phyloP scores from a whole-genome alignment of 441 rosid genomes.

The Syzygium malaccense region DNA sequence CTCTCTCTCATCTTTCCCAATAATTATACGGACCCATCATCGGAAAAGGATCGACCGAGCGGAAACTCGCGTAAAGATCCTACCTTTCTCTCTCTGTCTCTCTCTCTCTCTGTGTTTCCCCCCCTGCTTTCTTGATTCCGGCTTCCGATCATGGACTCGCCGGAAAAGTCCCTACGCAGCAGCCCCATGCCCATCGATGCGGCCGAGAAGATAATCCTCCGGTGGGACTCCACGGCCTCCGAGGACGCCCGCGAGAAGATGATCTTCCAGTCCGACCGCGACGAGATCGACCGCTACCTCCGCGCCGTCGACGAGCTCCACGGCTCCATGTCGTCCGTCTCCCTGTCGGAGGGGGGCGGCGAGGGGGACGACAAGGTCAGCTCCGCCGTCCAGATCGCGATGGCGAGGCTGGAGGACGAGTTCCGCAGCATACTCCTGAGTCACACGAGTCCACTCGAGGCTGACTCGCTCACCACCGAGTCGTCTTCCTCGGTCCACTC shows the following conservation, averaged over 20 bases:
- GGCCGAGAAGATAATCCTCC: conserved; percentile 66
- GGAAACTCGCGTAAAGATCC: background rate
- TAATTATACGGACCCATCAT: background rate
- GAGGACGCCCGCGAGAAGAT: conserved; percentile 74
- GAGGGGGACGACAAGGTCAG: conserved; percentile 26
- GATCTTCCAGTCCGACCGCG: conserved; percentile 67
- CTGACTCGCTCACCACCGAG: conserved; percentile 34
- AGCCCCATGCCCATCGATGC: conserved; percentile 28
- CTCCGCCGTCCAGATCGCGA: conserved; percentile 74
- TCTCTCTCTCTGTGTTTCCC: background rate
- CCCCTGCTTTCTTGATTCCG: background rate
- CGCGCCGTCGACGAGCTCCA: conserved; percentile 76
- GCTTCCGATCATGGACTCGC: conserved; percentile 26
- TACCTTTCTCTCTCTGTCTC: background rate
- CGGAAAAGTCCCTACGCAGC: background rate
- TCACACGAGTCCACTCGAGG: conserved; percentile 38
- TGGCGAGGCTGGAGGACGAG: conserved; percentile 94
- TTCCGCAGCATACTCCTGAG: conserved; percentile 66
- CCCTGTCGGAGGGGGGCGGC: background rate
- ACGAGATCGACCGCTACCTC: conserved; percentile 70
- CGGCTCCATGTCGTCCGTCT: conserved; percentile 38
- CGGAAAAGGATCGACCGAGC: background rate
- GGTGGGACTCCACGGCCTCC: conserved; percentile 81
- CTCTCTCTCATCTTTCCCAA: background rate
- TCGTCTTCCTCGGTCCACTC: conserved; percentile 23